A percentile compares a stretch with the other conserved stretches of the same genome.
phyloP scores from a whole-genome alignment of 345 rosid genomes.

The Geranium rotundifolium region DNA sequence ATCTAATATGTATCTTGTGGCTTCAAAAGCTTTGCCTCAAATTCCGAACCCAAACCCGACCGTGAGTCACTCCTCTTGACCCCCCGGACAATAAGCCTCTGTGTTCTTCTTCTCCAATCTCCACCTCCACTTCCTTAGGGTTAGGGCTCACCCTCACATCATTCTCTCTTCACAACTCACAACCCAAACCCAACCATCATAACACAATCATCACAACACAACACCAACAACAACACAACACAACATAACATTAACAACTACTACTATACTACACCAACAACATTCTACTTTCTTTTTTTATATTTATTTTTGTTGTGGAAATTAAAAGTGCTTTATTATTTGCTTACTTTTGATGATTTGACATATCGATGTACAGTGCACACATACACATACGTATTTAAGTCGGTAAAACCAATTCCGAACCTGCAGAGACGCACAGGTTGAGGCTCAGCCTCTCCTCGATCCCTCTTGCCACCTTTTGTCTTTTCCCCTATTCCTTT shows the following conservation, averaged over 20 bases:
- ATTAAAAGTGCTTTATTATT: neutral
- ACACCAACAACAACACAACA: neutral
- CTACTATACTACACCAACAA: neutral
- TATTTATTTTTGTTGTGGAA: no score
- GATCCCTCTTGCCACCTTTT: constrained; percentile 14
- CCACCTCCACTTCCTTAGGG: neutral
- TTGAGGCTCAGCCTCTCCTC: neutral
- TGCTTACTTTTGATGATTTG: constrained; percentile 28
- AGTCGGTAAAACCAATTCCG: constrained; percentile 18
- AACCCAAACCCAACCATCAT: neutral
- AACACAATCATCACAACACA: neutral
- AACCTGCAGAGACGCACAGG: neutral
- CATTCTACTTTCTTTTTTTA: neutral
- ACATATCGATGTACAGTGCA: constrained; percentile 22
- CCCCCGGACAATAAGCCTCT: constrained; percentile 26
- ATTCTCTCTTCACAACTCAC: neutral
- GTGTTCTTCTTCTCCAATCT: neutral
- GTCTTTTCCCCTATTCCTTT: constrained; percentile 15
- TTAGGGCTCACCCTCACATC: neutral
- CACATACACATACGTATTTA: constrained; percentile 16
- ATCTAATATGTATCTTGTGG: neutral
- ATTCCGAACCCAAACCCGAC: constrained; percentile 34
- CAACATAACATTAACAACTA: no score
- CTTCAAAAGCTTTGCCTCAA: constrained; percentile 18
- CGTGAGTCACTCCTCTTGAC: constrained; percentile 6